Evolutionary conservation across 768 basidiomycete species (phyloP).

Genomic region (Leccinellum rugosiceps): DNA sequence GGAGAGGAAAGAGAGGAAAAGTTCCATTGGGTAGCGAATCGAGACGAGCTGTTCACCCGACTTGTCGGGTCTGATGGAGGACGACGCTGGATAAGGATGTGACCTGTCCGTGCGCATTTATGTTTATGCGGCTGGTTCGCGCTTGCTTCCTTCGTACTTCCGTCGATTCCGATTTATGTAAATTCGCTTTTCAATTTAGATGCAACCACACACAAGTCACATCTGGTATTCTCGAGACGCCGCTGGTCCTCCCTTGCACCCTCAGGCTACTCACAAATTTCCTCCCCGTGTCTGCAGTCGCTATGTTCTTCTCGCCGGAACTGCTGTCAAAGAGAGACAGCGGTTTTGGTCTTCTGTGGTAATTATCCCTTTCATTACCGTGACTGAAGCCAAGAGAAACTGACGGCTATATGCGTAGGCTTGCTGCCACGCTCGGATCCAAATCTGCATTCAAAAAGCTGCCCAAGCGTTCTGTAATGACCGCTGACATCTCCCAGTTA

Average conservation of each 20-base stretch:
- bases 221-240: background rate
- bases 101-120: slow-evolving; percentile 14
- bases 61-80: slow-evolving; percentile 50
- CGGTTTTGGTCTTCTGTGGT: slow-evolving; percentile 90
- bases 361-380: slow-evolving; percentile 5
- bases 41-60: slow-evolving; percentile 66
- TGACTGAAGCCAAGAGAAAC: background rate
- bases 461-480: slow-evolving; percentile 78
- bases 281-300: background rate
- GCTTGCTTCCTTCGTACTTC: slow-evolving; percentile 17
- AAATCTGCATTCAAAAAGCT: slow-evolving; percentile 84
- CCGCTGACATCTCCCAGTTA: slow-evolving; percentile 77
- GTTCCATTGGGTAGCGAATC: slow-evolving; percentile 56
- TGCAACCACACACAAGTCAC: slow-evolving; percentile 9
- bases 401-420: slow-evolving; percentile 47
- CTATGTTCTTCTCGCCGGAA: slow-evolving; percentile 87
- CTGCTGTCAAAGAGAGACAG: slow-evolving; percentile 78
- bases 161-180: background rate
- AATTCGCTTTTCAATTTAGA: background rate
- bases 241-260: too few species aligned
- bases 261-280: background rate
- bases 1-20: slow-evolving; percentile 45
- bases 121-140: slow-evolving; percentile 18
- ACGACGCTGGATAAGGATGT: slow-evolving; percentile 46
- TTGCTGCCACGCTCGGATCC: slow-evolving; percentile 86